phyloP scores from a whole-genome alignment of 2,329 filamentous ascomycete genomes.

The Knufia petricola region DNA sequence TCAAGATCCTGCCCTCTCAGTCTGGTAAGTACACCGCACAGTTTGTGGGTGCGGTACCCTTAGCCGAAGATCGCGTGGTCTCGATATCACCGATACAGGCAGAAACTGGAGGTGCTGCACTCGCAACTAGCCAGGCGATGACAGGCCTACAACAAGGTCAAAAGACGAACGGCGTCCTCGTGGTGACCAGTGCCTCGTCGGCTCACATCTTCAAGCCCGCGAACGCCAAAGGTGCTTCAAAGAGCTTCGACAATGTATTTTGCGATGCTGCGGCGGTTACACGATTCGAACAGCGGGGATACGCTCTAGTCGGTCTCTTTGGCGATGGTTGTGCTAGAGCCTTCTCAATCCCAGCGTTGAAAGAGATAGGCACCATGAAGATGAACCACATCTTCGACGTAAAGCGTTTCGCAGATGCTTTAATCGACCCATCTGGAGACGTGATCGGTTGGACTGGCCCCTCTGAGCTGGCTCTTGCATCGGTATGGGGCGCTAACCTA shows the following conservation, averaged over 20 bases:
- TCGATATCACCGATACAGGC: constrained; percentile 70
- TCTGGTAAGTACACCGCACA: constrained; percentile 63
- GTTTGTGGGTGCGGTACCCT: constrained; percentile 55
- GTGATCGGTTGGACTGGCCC: constrained; percentile 83
- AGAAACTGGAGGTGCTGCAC: constrained; percentile 64
- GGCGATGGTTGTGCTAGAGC: constrained; percentile 70
- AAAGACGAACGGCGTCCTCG: constrained; percentile 68
- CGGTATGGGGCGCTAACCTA: constrained; percentile 70
- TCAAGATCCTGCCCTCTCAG: constrained; percentile 72
- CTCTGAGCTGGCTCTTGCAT: constrained; percentile 72
- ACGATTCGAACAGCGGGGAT: constrained; percentile 63
- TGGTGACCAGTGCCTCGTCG: constrained; percentile 64
- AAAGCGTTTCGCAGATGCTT: constrained; percentile 57
- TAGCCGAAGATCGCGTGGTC: constrained; percentile 60
- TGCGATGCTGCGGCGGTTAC: constrained; percentile 75
- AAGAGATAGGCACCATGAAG: constrained; percentile 63
- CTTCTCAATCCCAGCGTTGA: constrained; percentile 78
- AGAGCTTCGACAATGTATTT: constrained; percentile 71
- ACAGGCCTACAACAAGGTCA: constrained; percentile 64
- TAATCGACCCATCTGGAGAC: constrained; percentile 68
- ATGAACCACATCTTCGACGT: constrained; percentile 62
- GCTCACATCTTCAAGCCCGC: constrained; percentile 83
- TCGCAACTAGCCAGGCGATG: constrained; percentile 65
- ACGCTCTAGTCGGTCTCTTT: constrained; percentile 74
- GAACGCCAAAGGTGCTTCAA: constrained; percentile 78